Conservation (phyloP, 2,329 filamentous ascomycete species). For the Alternaria solani region DNA sequence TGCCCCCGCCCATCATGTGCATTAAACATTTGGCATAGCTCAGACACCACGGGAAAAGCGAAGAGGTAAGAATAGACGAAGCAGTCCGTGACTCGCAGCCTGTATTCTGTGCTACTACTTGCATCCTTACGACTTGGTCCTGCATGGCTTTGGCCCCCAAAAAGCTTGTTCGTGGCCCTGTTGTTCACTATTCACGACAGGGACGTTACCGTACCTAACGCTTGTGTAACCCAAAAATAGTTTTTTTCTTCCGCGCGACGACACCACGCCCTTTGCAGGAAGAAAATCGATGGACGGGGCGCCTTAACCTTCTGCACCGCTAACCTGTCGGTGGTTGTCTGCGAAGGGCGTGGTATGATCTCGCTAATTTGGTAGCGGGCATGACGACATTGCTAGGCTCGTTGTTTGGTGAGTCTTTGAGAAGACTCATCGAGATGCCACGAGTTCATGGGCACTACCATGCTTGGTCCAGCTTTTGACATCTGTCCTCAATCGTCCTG, state of each 20-base stretch:
- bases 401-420: neutral
- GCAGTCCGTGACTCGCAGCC: neutral
- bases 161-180: neutral
- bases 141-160: neutral
- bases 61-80: slow-evolving; percentile 2
- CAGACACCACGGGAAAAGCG: neutral
- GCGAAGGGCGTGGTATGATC: neutral
- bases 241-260: neutral
- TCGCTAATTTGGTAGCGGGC: neutral
- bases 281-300: too few relatives aligned
- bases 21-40: neutral
- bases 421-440: neutral
- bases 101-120: neutral
- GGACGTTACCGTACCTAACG: neutral
- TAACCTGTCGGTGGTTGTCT: too few relatives aligned
- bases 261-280: neutral
- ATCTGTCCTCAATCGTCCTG: neutral
- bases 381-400: neutral
- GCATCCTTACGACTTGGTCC: neutral
- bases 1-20: neutral
- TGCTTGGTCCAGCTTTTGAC: neutral
- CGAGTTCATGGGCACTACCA: neutral
- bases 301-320: too few relatives aligned
- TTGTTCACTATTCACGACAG: neutral
- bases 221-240: slow-evolving; percentile 1